Conservation (phyloP, 2,329 filamentous ascomycete species). For the Leptoxyphium fumago region DNA sequence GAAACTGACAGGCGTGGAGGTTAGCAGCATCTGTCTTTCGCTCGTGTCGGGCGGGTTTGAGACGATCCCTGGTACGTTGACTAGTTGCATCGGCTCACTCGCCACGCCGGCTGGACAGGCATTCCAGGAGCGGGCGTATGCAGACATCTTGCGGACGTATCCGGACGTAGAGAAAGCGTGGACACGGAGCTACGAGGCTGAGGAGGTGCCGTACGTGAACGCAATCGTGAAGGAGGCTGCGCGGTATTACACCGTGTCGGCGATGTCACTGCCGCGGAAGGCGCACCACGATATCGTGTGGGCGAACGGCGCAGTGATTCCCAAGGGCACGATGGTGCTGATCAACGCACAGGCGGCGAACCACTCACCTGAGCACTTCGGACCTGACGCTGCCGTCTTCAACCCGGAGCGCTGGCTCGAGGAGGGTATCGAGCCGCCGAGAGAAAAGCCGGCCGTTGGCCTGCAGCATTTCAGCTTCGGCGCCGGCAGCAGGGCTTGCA, state of each 20-base stretch:
- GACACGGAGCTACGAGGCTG: conserved; percentile 28
- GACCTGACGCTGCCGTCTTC: conserved; percentile 30
- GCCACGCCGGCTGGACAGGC: conserved; percentile 33
- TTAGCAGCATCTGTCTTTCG: conserved; percentile 38
- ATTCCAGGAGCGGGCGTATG: conserved; percentile 38
- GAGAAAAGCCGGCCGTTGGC: conserved; percentile 16
- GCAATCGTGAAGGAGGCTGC: conserved; percentile 39
- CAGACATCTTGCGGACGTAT: conserved; percentile 36
- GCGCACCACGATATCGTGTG: conserved; percentile 36
- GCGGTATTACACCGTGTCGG: conserved; percentile 38
- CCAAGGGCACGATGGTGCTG: conserved; percentile 38
- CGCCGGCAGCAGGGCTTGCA: conserved; percentile 37
- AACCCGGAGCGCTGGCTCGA: conserved; percentile 36
- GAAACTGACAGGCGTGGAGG: conserved; percentile 37
- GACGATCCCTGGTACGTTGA: conserved; percentile 40
- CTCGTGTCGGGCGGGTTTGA: conserved; percentile 41
- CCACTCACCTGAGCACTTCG: conserved; percentile 37
- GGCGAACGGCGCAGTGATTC: conserved; percentile 32
- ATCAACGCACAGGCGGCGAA: conserved; percentile 42
- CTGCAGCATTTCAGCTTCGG: conserved; percentile 37
- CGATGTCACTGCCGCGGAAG: conserved; percentile 39
- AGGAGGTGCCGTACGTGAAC: conserved; percentile 33
- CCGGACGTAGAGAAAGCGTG: conserved; percentile 34
- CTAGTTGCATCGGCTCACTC: conserved; percentile 36
- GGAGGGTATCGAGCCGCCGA: conserved; percentile 17